These are phyloP conservation scores for Naematelia encephala DNA, from an alignment of 768 basidiomycete species.

Conservation along the genomic window DNA sequence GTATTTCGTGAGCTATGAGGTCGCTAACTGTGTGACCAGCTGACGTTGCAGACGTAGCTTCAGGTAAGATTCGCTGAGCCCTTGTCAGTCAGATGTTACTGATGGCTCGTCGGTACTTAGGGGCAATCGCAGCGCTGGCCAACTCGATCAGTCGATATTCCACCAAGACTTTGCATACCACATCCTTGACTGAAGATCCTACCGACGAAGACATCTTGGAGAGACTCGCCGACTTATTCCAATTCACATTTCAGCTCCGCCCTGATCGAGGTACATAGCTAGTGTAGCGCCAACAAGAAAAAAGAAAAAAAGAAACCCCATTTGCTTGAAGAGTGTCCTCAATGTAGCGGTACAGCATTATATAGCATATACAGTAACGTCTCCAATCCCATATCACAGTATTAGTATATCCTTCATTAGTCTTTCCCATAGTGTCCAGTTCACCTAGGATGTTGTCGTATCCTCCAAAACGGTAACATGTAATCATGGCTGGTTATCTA, in stretches of 20 bases:
- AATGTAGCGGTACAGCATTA: too few species aligned
- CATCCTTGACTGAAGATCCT: not conserved
- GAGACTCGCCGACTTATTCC: not conserved
- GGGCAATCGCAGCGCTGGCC: slow-evolving; percentile 19
- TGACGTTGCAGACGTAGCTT: slow-evolving; percentile 16
- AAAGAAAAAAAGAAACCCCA: not conserved
- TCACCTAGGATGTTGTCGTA: too few species aligned
- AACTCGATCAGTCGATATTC: not conserved
- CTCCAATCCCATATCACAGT: too few species aligned
- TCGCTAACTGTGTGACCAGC: not conserved
- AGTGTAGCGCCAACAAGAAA: too few species aligned
- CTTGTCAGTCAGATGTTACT: not conserved
- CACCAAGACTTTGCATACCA: not conserved
- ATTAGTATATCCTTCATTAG: too few species aligned
- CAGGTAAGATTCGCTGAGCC: slow-evolving; percentile 3
- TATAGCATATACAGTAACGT: too few species aligned
- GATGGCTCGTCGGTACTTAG: not conserved
- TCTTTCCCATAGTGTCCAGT: too few species aligned
- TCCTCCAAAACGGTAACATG: not conserved
- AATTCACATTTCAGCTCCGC: not conserved
- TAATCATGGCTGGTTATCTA: too few species aligned
- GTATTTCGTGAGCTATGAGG: slow-evolving; percentile 36
- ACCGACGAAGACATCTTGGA: not conserved
- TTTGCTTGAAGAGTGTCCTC: not conserved
- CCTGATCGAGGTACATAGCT: not conserved